phyloP scores from a whole-genome alignment of 1,284 basidiomycete genomes.

The Schizopora paradoxa region DNA sequence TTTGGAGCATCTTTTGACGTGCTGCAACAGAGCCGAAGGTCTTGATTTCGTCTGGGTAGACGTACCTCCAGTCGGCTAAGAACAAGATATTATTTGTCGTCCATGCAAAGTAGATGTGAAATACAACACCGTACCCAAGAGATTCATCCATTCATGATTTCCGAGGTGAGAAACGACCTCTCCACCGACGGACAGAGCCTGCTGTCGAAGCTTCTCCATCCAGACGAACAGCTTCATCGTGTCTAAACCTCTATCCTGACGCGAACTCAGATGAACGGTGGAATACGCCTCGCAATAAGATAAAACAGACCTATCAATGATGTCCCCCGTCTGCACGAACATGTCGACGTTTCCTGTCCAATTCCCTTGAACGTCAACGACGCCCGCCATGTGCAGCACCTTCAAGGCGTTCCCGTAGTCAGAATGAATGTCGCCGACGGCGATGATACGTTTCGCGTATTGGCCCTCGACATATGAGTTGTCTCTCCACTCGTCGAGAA shows the following conservation, averaged over 20 bases:
- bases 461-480: conserved; percentile 9
- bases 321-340: conserved; percentile 91
- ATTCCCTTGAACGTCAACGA: conserved; percentile 61
- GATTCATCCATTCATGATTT: conserved; percentile 93
- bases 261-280: neutral
- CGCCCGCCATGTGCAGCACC: conserved; percentile 72
- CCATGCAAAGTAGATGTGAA: conserved; percentile 2
- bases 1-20: conserved; percentile 67
- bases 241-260: conserved; percentile 65
- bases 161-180: conserved; percentile 74
- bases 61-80: conserved; percentile 86
- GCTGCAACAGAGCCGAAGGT: conserved; percentile 70
- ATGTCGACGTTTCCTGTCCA: conserved; percentile 80
- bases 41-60: conserved; percentile 70
- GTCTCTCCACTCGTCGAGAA: neutral
- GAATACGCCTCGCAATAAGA: conserved; percentile 9
- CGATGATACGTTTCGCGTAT: conserved; percentile 53
- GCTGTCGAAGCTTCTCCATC: conserved; percentile 77
- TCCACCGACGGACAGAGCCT: conserved; percentile 68
- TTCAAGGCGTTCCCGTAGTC: conserved; percentile 66
- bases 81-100: conserved; percentile 14
- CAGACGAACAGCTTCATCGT: conserved; percentile 77
- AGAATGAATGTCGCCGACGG: conserved; percentile 80
- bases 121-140: conserved; percentile 49
- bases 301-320: conserved; percentile 69